Percentiles rank a stretch among this genome's conserved stretches.
These are phyloP conservation scores for Hypoxylon sp. DNA, from an alignment of 2,329 filamentous ascomycete species.

Conservation along the genomic window DNA sequence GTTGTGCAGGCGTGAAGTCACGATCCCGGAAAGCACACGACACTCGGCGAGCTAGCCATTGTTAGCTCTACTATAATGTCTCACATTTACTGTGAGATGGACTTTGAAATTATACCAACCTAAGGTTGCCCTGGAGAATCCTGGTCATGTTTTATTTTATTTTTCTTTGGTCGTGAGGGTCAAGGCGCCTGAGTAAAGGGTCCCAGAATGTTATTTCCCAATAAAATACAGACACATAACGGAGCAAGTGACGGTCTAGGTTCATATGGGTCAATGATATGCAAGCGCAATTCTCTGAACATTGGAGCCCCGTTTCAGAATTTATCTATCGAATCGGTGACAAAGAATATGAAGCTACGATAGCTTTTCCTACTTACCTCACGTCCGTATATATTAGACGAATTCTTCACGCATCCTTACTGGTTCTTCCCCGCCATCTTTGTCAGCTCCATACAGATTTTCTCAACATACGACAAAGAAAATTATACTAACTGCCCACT, in stretches of 20 bases:
- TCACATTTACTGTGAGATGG: constrained; percentile 20
- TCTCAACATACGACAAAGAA: constrained; percentile 31
- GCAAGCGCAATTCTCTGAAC: constrained; percentile 39
- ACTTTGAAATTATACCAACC: constrained; percentile 10
- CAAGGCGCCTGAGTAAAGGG: constrained; percentile 13
- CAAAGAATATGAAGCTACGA: constrained; percentile 15
- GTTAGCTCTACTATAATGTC: constrained; percentile 11
- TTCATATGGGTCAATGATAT: constrained; percentile 28
- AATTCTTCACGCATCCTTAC: constrained; percentile 18
- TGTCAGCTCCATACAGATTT: constrained; percentile 25
- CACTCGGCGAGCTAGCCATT: constrained; percentile 12
- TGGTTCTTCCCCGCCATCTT: constrained; percentile 30
- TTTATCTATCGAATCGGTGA: constrained; percentile 27
- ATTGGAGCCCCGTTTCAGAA: constrained; percentile 28
- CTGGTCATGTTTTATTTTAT: constrained; percentile 4
- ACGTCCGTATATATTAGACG: constrained; percentile 20
- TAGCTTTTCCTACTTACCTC: background rate
- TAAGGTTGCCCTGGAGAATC: constrained; percentile 2
- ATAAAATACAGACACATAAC: constrained; percentile 14
- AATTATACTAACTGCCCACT: constrained; percentile 50
- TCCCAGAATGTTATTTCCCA: constrained; percentile 25
- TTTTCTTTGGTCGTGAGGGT: constrained; percentile 17
- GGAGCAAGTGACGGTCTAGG: constrained; percentile 21
- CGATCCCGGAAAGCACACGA: constrained; percentile 13
- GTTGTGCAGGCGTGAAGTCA: constrained; percentile 20